Evolutionary conservation across 2,329 filamentous ascomycete genomes (phyloP), one percentile per base, ranked within the genome.

Genomic region (Fusarium praegraminearum): DNA sequence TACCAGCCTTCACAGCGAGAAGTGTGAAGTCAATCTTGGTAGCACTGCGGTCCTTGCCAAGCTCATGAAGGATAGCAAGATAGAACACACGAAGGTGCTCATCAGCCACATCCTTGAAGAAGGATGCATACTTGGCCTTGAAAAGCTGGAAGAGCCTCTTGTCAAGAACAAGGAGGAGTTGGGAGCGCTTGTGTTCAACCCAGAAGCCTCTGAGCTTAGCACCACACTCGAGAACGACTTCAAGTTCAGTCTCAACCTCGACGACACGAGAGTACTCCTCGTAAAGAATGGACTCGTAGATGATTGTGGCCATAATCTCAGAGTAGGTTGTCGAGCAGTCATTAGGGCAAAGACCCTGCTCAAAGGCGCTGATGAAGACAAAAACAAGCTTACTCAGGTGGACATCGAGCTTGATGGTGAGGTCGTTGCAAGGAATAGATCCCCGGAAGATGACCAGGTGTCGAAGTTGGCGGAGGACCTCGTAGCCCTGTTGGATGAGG

Each of bases 401-500:
- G 3, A 74, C 72, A 3, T 79, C 73, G 13, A 84, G 65, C 61
- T 80, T 80, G 66, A 84, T 75, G 2, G 76, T 78, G 15, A 81
- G 75, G 20, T 79, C 78, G 2, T 76, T 79, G 40, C 81, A 79
- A 22, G 82, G 82, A 51, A 72, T 62, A 0, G 36, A 43, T 16
- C 67, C 73, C 18, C 62, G 46, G 62, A 85, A 83, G 57, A 86
- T 81, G 45, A 86, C 78, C 62, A 86, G 81, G 30, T 83, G 80
- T 32, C 84, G 84, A 20, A 87, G 72, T 65, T 87, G 83, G 7
- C 82, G 80, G 11, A 86, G 79, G 2, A 86, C 73, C 59, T 83
- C 76, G 45, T 80, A 72, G 38, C 81, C 80, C 58, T 81, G 73
- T 57, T 79, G 63, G 36, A 76, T 73, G 43, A 85, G 75, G 47